Percentiles rank a stretch among this genome's conserved stretches.
These are phyloP conservation scores for Paecilomyces sp. DNA, from an alignment of 2,329 filamentous ascomycete genomes.

Conservation along the genomic window DNA sequence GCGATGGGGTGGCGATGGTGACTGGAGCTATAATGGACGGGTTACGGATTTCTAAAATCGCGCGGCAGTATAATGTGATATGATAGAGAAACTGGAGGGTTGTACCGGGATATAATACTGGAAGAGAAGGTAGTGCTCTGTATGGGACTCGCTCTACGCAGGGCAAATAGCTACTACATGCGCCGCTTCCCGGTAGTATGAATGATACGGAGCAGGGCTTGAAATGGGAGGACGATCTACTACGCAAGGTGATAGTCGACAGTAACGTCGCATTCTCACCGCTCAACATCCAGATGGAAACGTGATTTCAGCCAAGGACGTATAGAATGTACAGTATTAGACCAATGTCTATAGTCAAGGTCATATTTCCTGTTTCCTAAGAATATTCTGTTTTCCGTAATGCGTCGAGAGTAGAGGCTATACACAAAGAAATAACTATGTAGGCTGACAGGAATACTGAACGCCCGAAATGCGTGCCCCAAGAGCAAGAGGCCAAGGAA, in stretches of 20 bases:
- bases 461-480: neutral
- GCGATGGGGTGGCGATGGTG: conserved; percentile 68
- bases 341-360: neutral
- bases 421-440: neutral
- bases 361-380: neutral
- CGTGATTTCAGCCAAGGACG: neutral
- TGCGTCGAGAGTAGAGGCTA: neutral
- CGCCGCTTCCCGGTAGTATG: neutral
- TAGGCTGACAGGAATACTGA: neutral
- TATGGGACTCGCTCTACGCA: neutral
- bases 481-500: neutral
- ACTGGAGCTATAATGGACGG: conserved; percentile 92
- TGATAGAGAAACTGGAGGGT: neutral
- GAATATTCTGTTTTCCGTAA: neutral
- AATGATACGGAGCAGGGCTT: neutral
- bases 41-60: conserved; percentile 73
- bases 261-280: neutral
- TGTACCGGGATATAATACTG: neutral
- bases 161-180: neutral
- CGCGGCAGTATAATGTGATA: neutral
- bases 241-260: neutral
- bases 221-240: neutral
- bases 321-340: neutral
- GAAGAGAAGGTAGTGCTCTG: neutral
- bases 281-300: neutral